Percentiles rank a stretch among this genome's conserved stretches.
Conservation (phyloP, 805 yeast species). For the Lipomyces lipofer region DNA sequence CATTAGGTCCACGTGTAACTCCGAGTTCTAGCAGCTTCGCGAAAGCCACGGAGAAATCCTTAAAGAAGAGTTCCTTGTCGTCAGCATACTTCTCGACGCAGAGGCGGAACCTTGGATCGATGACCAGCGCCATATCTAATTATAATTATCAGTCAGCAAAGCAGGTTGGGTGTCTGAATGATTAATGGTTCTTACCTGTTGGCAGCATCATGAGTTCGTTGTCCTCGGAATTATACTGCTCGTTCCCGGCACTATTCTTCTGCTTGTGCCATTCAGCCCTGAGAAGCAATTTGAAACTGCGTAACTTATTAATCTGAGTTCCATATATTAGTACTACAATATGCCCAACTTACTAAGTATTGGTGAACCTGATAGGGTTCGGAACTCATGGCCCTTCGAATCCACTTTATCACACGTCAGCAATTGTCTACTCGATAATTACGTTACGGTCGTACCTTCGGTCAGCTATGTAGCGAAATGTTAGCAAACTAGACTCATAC, state of each 20-base stretch:
- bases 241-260: constrained; percentile 45
- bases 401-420: constrained; percentile 49
- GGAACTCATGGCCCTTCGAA: constrained; percentile 88
- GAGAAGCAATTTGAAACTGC: constrained; percentile 50
- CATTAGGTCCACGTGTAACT: constrained; percentile 56
- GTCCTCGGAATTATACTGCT: constrained; percentile 59
- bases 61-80: constrained; percentile 61
- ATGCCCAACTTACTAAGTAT: constrained; percentile 52
- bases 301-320: neutral
- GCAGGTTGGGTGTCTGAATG: neutral
- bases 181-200: constrained; percentile 41
- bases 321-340: too few species aligned
- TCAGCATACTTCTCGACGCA: constrained; percentile 70
- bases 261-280: constrained; percentile 55
- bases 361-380: constrained; percentile 69
- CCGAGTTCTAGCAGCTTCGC: constrained; percentile 76
- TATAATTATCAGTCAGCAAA: neutral
- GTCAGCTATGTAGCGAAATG: too few species aligned
- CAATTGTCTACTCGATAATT: too few species aligned
- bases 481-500: too few species aligned
- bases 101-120: constrained; percentile 57
- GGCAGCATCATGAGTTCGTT: constrained; percentile 81
- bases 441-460: neutral
- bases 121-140: constrained; percentile 62
- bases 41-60: constrained; percentile 66